A percentile compares a stretch with the other conserved stretches of the same genome.
Evolutionary conservation across 768 basidiomycete species (phyloP).

Genomic region (Gyrodon lividus): DNA sequence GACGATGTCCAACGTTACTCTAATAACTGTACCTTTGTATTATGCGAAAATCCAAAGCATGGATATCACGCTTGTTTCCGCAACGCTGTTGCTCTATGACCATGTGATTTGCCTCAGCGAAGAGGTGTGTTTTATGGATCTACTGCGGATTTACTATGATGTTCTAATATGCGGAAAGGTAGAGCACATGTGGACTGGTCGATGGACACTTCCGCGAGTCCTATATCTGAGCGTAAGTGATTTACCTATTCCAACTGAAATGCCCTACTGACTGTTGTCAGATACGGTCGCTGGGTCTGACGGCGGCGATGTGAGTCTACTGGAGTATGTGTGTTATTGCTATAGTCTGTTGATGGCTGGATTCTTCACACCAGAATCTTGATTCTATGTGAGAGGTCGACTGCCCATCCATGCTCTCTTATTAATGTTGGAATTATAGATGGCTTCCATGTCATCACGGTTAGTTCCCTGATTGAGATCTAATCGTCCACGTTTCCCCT

Average conservation of each 20-base stretch:
- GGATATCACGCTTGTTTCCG: background rate
- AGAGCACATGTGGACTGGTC: conserved; percentile 12
- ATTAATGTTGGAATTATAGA: background rate
- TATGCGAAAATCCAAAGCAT: too few species aligned
- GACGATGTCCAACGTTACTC: too few species aligned
- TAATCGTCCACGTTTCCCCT: background rate
- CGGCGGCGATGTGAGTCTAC: conserved; percentile 5
- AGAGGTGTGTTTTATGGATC: conserved; percentile 1
- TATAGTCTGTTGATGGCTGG: background rate
- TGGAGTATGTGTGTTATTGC: background rate
- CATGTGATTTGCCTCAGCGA: conserved; percentile 6
- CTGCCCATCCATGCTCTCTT: background rate
- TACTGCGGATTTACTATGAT: background rate
- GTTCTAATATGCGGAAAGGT: conserved; percentile 1
- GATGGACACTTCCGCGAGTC: conserved; percentile 6
- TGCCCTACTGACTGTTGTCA: background rate
- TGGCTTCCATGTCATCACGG: background rate
- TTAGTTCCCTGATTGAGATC: background rate
- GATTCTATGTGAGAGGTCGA: conserved; percentile 7
- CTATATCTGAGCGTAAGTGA: conserved; percentile 12
- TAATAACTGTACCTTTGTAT: too few species aligned
- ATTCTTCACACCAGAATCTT: background rate
- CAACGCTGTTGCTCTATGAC: conserved; percentile 13
- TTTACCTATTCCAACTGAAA: background rate
- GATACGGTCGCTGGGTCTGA: conserved; percentile 12